phyloP scores from a whole-genome alignment of 1,284 basidiomycete species.

The Boletus hoseneyae region DNA sequence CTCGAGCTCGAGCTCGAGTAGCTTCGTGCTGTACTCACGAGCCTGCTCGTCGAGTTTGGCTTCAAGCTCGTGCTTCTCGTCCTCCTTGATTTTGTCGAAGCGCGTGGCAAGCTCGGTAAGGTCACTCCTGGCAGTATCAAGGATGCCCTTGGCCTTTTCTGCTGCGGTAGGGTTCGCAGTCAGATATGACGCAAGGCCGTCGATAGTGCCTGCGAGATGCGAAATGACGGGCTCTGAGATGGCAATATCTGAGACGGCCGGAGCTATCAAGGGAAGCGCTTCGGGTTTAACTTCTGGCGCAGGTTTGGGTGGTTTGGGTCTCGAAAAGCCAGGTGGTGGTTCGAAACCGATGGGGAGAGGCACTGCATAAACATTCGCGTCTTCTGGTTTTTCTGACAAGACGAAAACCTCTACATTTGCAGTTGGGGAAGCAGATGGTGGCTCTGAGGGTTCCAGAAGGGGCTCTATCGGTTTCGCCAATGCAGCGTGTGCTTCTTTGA shows the following conservation, averaged over 20 bases:
- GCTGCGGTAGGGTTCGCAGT: slow-evolving; percentile 69
- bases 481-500: slow-evolving; percentile 67
- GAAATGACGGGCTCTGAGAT: slow-evolving; percentile 84
- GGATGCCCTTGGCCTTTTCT: slow-evolving; percentile 64
- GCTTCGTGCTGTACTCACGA: slow-evolving; percentile 78
- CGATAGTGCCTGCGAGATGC: slow-evolving; percentile 92
- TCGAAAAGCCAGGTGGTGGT: slow-evolving; percentile 82
- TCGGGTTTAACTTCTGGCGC: slow-evolving; percentile 18
- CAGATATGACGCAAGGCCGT: slow-evolving; percentile 85
- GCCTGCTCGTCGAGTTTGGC: slow-evolving; percentile 80
- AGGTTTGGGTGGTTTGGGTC: slow-evolving; percentile 44
- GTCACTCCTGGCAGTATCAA: slow-evolving; percentile 79
- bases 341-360: slow-evolving; percentile 90
- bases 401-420: slow-evolving; percentile 26
- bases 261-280: slow-evolving; percentile 76
- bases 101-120: slow-evolving; percentile 76
- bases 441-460: not conserved
- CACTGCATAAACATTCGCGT: slow-evolving; percentile 56
- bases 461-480: slow-evolving; percentile 42
- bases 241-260: slow-evolving; percentile 72
- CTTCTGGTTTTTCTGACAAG: slow-evolving; percentile 34
- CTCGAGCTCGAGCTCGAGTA: slow-evolving; percentile 82
- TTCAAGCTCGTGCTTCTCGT: slow-evolving; percentile 78
- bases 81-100: slow-evolving; percentile 79
- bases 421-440: slow-evolving; percentile 6